Evolutionary conservation across 2,329 filamentous ascomycete genomes (phyloP).

Genomic region (Aspergillus sp.): DNA sequence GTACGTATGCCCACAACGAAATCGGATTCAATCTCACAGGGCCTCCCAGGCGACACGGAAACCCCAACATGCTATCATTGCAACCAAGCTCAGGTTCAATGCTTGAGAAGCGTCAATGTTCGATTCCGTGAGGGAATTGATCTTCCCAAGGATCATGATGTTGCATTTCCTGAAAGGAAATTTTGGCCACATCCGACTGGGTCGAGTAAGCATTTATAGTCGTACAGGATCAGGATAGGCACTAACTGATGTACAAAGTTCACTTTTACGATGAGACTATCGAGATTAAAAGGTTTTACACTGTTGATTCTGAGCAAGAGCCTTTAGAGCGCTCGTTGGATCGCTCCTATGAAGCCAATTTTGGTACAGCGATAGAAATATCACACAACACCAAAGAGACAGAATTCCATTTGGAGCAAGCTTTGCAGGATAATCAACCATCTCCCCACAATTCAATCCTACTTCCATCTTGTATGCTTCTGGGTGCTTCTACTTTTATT

Average conservation of each 20-base stretch:
- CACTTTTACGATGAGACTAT: slow-evolving; percentile 19
- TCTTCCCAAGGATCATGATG: slow-evolving; percentile 5
- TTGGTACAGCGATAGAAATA: too few relatives aligned
- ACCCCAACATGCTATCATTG: slow-evolving; percentile 12
- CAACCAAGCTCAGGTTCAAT: slow-evolving; percentile 8
- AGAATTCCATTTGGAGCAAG: too few relatives aligned
- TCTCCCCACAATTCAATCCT: not conserved
- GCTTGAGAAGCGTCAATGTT: slow-evolving; percentile 13
- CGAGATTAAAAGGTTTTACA: slow-evolving; percentile 11
- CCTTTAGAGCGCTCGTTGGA: too few relatives aligned
- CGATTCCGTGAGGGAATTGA: slow-evolving; percentile 17
- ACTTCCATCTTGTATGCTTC: not conserved
- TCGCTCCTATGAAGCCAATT: too few relatives aligned
- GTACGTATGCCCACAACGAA: slow-evolving; percentile 1
- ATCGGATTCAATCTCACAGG: not conserved
- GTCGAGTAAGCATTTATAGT: slow-evolving; percentile 8
- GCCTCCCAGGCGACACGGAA: slow-evolving; percentile 12
- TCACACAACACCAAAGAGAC: too few relatives aligned
- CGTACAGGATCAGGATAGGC: not conserved
- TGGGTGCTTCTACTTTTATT: too few relatives aligned
- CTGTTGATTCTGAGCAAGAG: not conserved
- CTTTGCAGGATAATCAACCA: not conserved
- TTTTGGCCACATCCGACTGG: slow-evolving; percentile 13
- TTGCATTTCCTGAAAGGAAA: slow-evolving; percentile 10
- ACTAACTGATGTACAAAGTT: slow-evolving; percentile 5